Evolutionary conservation across 257 asterid species (phyloP), one percentile per base, ranked within the genome.

Genomic region (Datura wrightii): DNA sequence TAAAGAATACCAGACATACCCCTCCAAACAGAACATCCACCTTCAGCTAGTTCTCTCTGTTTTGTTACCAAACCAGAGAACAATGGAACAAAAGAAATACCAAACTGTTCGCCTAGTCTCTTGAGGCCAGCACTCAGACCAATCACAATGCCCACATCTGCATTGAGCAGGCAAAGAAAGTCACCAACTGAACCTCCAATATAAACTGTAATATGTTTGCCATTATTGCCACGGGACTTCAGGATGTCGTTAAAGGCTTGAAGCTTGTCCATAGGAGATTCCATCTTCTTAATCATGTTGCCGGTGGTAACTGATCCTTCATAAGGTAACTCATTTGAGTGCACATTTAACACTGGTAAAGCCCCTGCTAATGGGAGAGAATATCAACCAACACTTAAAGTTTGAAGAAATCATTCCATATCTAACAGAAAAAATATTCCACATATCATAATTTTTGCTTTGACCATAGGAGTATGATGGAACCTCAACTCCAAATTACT

Each of bases 131-230:
- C 83, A 50, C 91, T 89, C 84, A 66, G 79, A 88, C 92, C 94
- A 78, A 92, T 88, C 42, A 90, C 96, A 10, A 92, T 91, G 67
- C 96, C 96, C 42, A 92, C 58, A 81, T 91, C 96, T 53, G 96
- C 96, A 87, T 89, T 89, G 70, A 92, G 90, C 72, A 92, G 83
- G 83, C 92, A 91, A 24, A 92, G 89, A 87, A 92, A 83, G 87
- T 92, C 96, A 59, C 96, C 92, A 34, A 91, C 90, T 2, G 96
- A 89, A 84, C 94, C 96, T 85, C 96, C 94, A 11, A 91, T 85
- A 87, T 92, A 92, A 39, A 92, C 88, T 18, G 92, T 89, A 15
- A 85, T 67, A 66, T 88, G 83, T 86, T 88, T 92, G 79, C 55
- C 44, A 31, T 50, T 48, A 5, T 59, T 80, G 18, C 37, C 79